Conservation (phyloP, 495 filamentous ascomycete species). For the Pyrenula aspistea region DNA sequence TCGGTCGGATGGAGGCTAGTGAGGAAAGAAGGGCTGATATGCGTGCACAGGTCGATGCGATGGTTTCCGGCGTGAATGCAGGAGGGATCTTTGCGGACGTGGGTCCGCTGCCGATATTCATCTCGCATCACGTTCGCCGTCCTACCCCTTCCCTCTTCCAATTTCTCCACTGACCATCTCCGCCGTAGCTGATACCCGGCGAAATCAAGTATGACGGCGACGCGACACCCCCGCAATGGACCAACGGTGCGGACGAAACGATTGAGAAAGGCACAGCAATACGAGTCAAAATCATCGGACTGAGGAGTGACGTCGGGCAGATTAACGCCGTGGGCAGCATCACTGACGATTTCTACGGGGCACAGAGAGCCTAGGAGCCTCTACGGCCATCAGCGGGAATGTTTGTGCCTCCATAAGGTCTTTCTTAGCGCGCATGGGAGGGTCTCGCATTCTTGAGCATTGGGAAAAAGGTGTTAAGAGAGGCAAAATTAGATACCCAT, state of each 20-base stretch:
- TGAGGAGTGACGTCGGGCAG: constrained; percentile 77
- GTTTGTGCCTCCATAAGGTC: no score
- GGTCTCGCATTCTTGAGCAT: no score
- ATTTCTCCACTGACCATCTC: not conserved
- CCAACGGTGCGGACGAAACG: constrained; percentile 78
- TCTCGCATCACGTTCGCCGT: constrained; percentile 65
- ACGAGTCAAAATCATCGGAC: constrained; percentile 84
- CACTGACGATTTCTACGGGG: constrained; percentile 43
- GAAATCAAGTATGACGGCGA: constrained; percentile 92
- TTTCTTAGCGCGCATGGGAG: no score
- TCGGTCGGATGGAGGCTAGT: no score
- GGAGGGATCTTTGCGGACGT: constrained; percentile 89
- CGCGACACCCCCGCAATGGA: constrained; percentile 72
- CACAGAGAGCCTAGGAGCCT: not conserved
- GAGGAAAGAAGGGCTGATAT: not conserved
- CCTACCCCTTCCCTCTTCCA: not conserved
- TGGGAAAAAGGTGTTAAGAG: no score
- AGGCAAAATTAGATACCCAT: no score
- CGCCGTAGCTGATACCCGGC: constrained; percentile 66
- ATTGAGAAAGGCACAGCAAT: constrained; percentile 91
- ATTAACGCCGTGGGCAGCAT: constrained; percentile 97
- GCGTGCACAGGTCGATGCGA: constrained; percentile 66
- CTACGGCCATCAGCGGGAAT: no score
- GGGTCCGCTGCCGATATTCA: constrained; percentile 79
- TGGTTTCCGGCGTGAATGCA: constrained; percentile 78